These are phyloP conservation scores for Ceratocystis albifundus DNA, from an alignment of 2,329 filamentous ascomycete genomes.

Conservation along the genomic window DNA sequence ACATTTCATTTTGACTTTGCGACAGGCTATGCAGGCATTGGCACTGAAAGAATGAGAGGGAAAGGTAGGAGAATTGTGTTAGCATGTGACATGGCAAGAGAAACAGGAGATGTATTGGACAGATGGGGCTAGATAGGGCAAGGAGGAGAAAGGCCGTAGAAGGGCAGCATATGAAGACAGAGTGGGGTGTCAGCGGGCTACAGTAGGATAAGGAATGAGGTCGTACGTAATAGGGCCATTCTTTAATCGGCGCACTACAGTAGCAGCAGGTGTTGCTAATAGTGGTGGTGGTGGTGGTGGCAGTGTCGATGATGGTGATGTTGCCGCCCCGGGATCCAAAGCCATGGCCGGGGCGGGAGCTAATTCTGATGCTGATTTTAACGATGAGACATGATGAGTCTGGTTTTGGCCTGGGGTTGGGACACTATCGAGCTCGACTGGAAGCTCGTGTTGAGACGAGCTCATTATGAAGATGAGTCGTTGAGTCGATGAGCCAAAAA, in stretches of 20 bases:
- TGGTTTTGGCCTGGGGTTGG: background rate
- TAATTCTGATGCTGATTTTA: background rate
- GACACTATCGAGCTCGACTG: background rate
- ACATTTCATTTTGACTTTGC: slow-evolving; percentile 34
- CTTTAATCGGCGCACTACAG: slow-evolving; percentile 18
- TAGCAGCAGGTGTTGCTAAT: background rate
- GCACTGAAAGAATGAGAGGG: background rate
- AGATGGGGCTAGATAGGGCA: background rate
- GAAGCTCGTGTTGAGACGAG: slow-evolving; percentile 10
- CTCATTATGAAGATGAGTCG: background rate
- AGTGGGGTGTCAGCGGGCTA: background rate
- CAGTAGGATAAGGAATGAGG: background rate
- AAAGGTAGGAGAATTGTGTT: background rate
- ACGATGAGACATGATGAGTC: background rate
- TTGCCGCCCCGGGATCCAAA: no score
- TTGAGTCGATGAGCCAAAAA: no score
- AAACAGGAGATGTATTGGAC: background rate
- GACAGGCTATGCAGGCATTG: slow-evolving; percentile 32
- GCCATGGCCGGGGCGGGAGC: background rate
- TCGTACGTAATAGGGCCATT: slow-evolving; percentile 23
- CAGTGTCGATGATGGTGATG: background rate
- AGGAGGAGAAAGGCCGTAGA: background rate
- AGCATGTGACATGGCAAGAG: background rate
- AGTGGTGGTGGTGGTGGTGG: background rate
- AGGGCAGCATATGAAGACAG: background rate